Evolutionary conservation across 768 basidiomycete species (phyloP), one percentile per base, ranked within the genome.

Genomic region (Coprinellus micaceus): DNA sequence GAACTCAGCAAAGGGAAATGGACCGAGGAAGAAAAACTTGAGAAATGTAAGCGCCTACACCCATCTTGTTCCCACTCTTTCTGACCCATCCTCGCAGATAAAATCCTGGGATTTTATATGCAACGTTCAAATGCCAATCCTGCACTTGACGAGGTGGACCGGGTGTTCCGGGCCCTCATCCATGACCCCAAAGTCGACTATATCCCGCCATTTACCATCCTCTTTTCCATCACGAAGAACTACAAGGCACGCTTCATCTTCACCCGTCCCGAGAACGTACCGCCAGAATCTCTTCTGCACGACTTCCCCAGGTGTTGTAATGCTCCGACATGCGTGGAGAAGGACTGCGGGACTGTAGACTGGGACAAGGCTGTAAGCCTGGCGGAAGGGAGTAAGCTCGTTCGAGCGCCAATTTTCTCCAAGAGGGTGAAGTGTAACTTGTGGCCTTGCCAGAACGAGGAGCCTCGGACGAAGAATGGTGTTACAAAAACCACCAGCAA

Each of bases 61-160:
- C 21, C 50, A 15, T 15, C 12, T 4, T 30, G 5, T n/a, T 22
- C 24, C 7, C 4, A 13, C 19, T 12, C 11, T 22, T 21, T 25
- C 33, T 33, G 7, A 33, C 33, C 33, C 13, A 13, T 33, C 7
- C 13, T 33, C 7, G 13, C 33, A 33, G 33, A 33, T 13, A 33
- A 33, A 33, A 13, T 6, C 33, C 13, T 33, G 33, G 33, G 33
- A 13, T 33, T 17, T 6, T 54, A 47, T 13, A 6, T 33, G 33
- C 33, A 33, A 12, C 41, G 44, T 30, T 22, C n/a, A 5, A 33
- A 50, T 36, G 3, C 55, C 10, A 28, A 25, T 21, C 64, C 66
- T 9, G 61, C 60, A 43, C 67, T 68, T 36, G 11, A 49, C 10
- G 60, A 64, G 57, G 61, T 45, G 7, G 64, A 66, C 43, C 58